Percentiles rank a stretch among this genome's conserved stretches.
Evolutionary conservation across 2,329 filamentous ascomycete genomes (phyloP).

Genomic region (Sporothrix curviconia): DNA sequence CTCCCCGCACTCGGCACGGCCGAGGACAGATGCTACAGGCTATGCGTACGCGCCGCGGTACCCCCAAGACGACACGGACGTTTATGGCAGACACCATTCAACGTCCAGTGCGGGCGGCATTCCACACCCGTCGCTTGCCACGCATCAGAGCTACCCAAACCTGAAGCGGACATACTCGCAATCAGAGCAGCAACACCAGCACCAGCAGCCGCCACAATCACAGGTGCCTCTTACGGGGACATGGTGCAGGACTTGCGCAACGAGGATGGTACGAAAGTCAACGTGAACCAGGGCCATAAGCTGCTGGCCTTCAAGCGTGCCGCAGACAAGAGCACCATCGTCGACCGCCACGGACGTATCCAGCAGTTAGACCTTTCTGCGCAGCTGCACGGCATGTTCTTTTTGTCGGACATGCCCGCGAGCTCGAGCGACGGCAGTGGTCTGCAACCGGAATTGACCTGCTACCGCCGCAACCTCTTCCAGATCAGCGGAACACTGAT

Average conservation of each 20-base stretch:
- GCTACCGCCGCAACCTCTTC: constrained; percentile 91
- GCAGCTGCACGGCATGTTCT: constrained; percentile 84
- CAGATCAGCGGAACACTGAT: constrained; percentile 89
- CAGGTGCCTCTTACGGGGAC: constrained; percentile 46
- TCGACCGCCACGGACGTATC: constrained; percentile 53
- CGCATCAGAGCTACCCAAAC: constrained; percentile 48
- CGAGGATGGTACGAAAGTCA: constrained; percentile 51
- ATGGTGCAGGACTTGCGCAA: constrained; percentile 52
- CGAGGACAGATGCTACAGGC: constrained; percentile 40
- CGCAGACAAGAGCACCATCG: constrained; percentile 54
- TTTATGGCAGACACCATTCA: constrained; percentile 43
- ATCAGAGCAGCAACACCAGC: constrained; percentile 31
- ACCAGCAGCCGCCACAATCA: constrained; percentile 5
- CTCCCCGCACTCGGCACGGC: constrained; percentile 41
- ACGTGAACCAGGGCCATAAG: constrained; percentile 55
- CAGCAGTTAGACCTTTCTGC: constrained; percentile 59
- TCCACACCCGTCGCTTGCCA: constrained; percentile 35
- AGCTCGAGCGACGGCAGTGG: constrained; percentile 50
- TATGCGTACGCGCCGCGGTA: constrained; percentile 51
- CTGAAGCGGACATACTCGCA: constrained; percentile 54
- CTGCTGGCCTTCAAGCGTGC: constrained; percentile 51
- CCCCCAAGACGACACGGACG: constrained; percentile 47
- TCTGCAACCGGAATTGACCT: constrained; percentile 78
- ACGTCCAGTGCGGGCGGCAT: constrained; percentile 13
- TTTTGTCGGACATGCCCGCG: constrained; percentile 71